Evolutionary conservation across 1,139 yeast genomes (phyloP).

Genomic region (Kodamaea plutei): DNA sequence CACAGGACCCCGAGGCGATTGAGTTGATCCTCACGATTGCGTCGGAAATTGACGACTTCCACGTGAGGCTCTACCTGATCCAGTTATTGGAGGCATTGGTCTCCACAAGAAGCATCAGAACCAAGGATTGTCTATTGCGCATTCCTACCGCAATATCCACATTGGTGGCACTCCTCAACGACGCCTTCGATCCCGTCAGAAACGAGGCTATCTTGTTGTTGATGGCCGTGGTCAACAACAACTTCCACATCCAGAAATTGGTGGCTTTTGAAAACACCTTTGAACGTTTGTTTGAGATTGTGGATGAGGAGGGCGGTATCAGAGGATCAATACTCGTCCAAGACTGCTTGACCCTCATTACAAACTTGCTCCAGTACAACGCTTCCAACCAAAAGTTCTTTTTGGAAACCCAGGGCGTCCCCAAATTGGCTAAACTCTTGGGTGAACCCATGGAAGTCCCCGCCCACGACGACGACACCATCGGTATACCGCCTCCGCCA

Average conservation of each 20-base stretch:
- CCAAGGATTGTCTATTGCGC: constrained; percentile 69
- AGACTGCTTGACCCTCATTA: constrained; percentile 76
- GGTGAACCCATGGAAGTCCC: constrained; percentile 49
- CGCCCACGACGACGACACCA: constrained; percentile 12
- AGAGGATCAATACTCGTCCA: constrained; percentile 88
- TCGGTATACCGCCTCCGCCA: constrained; percentile 21
- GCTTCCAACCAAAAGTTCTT: constrained; percentile 89
- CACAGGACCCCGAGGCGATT: constrained; percentile 62
- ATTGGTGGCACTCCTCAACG: constrained; percentile 65
- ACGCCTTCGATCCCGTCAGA: constrained; percentile 80
- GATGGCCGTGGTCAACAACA: constrained; percentile 76
- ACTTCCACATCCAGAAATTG: constrained; percentile 82
- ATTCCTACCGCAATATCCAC: constrained; percentile 80
- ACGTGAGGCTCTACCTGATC: constrained; percentile 71
- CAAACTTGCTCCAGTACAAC: constrained; percentile 73
- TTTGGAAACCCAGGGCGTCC: constrained; percentile 77
- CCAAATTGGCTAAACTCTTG: constrained; percentile 57
- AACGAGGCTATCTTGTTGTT: constrained; percentile 83
- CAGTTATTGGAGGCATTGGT: constrained; percentile 84
- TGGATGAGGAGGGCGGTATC: constrained; percentile 84
- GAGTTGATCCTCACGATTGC: constrained; percentile 53
- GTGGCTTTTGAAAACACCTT: constrained; percentile 95
- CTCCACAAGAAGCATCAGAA: constrained; percentile 67
- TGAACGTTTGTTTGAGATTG: constrained; percentile 71
- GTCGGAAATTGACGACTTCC: constrained; percentile 59